These are phyloP conservation scores for Circinella minor DNA, from an alignment of 371 early-diverging fungal genomes.

Conservation along the genomic window DNA sequence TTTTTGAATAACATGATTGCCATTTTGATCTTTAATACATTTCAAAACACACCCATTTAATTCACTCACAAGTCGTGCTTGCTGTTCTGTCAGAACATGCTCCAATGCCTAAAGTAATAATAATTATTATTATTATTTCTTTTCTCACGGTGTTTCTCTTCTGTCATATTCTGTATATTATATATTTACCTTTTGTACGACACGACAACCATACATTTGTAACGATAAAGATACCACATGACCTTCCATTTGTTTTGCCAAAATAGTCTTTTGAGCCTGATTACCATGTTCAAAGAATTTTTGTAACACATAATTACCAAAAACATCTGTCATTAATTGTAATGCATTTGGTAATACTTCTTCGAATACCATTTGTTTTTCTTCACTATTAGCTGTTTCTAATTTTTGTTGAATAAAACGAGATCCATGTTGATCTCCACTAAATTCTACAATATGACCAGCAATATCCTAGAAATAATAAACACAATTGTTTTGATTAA, in stretches of 20 bases:
- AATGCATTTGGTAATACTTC: conserved; percentile 93
- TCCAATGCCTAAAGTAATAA: conserved; percentile 77
- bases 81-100: conserved; percentile 86
- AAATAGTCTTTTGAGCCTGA: conserved; percentile 84
- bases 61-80: conserved; percentile 89
- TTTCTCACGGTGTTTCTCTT: no score
- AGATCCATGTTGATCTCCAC: conserved; percentile 99
- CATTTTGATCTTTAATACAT: conserved; percentile 99
- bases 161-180: no score
- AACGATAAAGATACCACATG: conserved; percentile 93
- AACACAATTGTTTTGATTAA: not conserved
- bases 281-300: conserved; percentile 98
- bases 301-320: conserved; percentile 99
- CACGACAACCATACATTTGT: conserved; percentile 99
- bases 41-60: conserved; percentile 94
- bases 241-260: conserved; percentile 93
- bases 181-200: conserved; percentile 88
- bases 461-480: conserved; percentile 74
- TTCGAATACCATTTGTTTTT: conserved; percentile 96
- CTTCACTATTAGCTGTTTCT: conserved; percentile 91
- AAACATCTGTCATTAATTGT: conserved; percentile 98
- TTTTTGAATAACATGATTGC: conserved; percentile 99
- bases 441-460: conserved; percentile 95
- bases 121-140: not conserved
- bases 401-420: conserved; percentile 99